A percentile compares a stretch with the other conserved stretches of the same genome.
phyloP scores from a whole-genome alignment of 2,329 filamentous ascomycete genomes.

The Aphanocladium album region DNA sequence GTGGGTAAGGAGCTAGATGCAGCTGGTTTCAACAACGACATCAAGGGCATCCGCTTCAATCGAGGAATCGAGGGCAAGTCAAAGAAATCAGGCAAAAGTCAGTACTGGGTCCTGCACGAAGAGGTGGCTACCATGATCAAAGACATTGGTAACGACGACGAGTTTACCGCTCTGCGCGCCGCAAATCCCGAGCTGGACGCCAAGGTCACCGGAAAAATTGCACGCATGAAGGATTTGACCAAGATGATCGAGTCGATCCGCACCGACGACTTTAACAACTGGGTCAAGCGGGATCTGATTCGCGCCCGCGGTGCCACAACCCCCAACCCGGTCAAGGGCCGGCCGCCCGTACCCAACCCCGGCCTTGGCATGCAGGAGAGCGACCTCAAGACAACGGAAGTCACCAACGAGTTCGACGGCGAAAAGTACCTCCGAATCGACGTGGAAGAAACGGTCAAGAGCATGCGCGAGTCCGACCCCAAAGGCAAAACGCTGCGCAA shows the following conservation, averaged over 20 bases:
- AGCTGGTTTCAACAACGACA: not conserved
- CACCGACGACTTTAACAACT: not conserved
- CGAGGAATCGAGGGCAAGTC: not conserved
- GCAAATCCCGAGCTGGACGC: not conserved
- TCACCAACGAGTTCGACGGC: not conserved
- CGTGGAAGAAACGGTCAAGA: not conserved
- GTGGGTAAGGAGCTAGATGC: not conserved
- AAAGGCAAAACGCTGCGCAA: no score
- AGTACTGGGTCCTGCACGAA: not conserved
- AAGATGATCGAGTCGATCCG: not conserved
- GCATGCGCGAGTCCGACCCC: not conserved
- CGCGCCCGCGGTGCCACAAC: not conserved
- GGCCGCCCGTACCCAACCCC: not conserved
- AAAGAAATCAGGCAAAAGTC: not conserved
- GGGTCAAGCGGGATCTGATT: not conserved
- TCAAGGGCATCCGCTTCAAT: not conserved
- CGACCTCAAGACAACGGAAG: not conserved
- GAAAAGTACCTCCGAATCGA: not conserved
- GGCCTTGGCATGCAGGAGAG: not conserved
- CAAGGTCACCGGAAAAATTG: not conserved
- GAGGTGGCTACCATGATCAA: not conserved
- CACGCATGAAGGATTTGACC: not conserved
- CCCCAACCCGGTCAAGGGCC: not conserved
- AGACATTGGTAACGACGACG: not conserved
- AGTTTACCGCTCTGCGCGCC: not conserved